Evolutionary conservation across 129 eudicot species (phyloP), one percentile per base, ranked within the genome.

Genomic region (Helianthus tuberosus): DNA sequence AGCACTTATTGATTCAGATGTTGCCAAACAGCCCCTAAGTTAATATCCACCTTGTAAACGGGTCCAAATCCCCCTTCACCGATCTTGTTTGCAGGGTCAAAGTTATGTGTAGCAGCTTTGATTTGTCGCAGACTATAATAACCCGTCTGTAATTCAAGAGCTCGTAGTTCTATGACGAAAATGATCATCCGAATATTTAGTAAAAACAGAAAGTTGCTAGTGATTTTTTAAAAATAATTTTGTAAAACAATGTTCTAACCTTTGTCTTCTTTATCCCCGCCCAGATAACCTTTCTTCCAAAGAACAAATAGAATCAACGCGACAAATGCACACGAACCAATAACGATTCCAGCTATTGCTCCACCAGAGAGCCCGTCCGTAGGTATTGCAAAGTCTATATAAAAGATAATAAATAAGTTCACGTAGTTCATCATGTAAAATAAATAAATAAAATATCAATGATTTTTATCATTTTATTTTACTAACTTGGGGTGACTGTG

Each of bases 21-120:
- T n/a, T n/a, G n/a, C n/a, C n/a, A n/a, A n/a, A n/a, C n/a, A n/a
- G n/a, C n/a, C n/a, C n/a, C n/a, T n/a, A n/a, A 20, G 68, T 68
- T 35, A 61, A 49, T 44, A 59, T 16, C 25, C 53, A 89, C 98
- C 95, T 92, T 92, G 84, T 87, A 92, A 58, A 92, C 98, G 2
- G 96, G 94, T 27, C 96, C 98, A 80, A 92, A 92, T 17, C 98
- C 98, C 17, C 98, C 98, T 86, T 92, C 98, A 29, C 98, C 96
- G 11, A 92, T 87, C 78, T 89, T 92, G 63, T 92, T 89, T 74
- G 84, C 82, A 47, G 73, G 52, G 63, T 86, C 88, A 62, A 92
- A 92, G 87, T 92, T 90, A 74, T 75, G 75, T 3, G 98, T 92
- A 52, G 98, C 96, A 50, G 85, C 80, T 83, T 86, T 92, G 68